Conservation (phyloP, 108 stramenopile species). For the Skeletonema menzelii region DNA sequence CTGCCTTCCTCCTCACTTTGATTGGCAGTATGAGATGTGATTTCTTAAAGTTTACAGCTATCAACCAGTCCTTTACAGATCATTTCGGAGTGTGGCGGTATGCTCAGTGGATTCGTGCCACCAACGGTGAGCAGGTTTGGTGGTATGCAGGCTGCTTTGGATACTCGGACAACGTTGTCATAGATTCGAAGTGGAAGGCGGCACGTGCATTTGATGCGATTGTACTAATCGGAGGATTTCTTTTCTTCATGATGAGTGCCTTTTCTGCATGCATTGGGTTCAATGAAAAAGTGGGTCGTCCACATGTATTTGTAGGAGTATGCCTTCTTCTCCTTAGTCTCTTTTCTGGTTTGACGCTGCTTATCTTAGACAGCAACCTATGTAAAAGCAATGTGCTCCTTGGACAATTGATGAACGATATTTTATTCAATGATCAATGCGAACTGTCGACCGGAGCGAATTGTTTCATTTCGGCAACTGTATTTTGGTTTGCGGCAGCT, state of each 20-base stretch:
- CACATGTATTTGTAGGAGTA: not conserved
- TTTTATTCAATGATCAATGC: slow-evolving; percentile 11
- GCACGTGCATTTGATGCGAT: slow-evolving; percentile 8
- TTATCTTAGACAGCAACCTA: slow-evolving; percentile 9
- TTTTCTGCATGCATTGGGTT: not conserved
- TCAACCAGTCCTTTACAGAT: not conserved
- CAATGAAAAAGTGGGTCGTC: too few species aligned
- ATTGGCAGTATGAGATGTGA: not conserved
- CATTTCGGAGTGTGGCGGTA: slow-evolving; percentile 1
- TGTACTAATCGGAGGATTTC: not conserved
- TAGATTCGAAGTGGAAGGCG: slow-evolving; percentile 22
- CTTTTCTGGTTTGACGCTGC: slow-evolving; percentile 10
- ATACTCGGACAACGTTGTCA: not conserved
- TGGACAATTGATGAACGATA: not conserved
- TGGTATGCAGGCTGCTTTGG: not conserved
- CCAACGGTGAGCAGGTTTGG: not conserved
- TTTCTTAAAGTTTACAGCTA: not conserved
- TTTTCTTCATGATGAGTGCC: not conserved
- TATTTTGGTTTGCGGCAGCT: slow-evolving; percentile 29
- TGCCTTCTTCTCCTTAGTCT: not conserved
- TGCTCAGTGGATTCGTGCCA: not conserved
- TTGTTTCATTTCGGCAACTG: slow-evolving; percentile 20
- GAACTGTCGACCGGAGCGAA: slow-evolving; percentile 9
- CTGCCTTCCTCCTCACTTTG: slow-evolving; percentile 1
- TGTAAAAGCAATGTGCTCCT: slow-evolving; percentile 14